These are phyloP conservation scores for Verticillium tricorpus DNA, from an alignment of 2,329 filamentous ascomycete species.

Conservation along the genomic window DNA sequence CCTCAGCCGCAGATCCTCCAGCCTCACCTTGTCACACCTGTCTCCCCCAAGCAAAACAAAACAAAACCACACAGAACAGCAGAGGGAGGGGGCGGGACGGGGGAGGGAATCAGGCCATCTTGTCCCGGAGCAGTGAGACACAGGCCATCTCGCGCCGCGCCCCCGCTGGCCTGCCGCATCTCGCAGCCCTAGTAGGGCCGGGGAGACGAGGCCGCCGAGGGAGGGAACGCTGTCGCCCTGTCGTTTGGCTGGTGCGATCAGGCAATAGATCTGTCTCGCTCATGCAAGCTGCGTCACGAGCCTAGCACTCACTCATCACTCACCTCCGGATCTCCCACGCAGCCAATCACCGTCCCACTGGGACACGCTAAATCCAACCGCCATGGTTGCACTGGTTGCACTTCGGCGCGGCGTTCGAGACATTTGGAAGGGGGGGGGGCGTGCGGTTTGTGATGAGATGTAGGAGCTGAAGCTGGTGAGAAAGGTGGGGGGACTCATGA, in stretches of 20 bases:
- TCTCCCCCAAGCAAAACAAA: not conserved
- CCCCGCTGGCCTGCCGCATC: not conserved
- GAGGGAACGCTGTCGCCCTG: not conserved
- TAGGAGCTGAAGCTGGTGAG: not conserved
- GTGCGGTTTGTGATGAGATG: not conserved
- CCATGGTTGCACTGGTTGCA: not conserved
- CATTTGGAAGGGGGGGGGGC: not conserved
- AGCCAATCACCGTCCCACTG: not conserved
- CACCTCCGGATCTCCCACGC: not conserved
- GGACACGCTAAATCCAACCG: constrained; percentile 1
- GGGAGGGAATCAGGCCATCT: not conserved
- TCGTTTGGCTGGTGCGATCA: not conserved
- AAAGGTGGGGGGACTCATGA: not conserved
- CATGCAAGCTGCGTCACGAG: not conserved
- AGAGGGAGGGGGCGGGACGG: not conserved
- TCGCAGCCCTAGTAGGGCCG: not conserved
- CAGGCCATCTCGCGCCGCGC: not conserved
- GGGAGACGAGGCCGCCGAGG: not conserved
- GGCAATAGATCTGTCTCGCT: not conserved
- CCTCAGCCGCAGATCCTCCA: not conserved
- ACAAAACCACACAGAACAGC: too few relatives aligned
- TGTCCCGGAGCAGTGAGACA: not conserved
- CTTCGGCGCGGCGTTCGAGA: not conserved
- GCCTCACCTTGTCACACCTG: not conserved
- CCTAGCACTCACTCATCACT: not conserved